phyloP scores from a whole-genome alignment of 805 yeast genomes.

The Wickerhamomyces chaumierensis region DNA sequence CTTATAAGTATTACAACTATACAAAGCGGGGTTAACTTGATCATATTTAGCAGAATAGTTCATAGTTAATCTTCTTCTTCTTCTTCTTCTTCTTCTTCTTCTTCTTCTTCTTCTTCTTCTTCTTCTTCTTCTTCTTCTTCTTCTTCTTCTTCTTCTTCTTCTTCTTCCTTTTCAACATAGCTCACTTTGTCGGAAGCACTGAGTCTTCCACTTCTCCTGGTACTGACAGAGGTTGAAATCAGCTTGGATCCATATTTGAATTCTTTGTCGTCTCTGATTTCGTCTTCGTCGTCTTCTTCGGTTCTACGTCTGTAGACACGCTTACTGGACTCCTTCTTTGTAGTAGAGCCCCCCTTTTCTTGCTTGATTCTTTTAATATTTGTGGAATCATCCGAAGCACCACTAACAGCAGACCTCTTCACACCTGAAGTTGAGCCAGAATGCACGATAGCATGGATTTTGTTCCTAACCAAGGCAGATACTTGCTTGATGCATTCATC shows the following conservation, averaged over 20 bases:
- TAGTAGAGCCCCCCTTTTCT: neutral
- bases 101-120: slow-evolving; percentile 5
- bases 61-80: too few species aligned
- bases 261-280: slow-evolving; percentile 6
- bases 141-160: slow-evolving; percentile 11
- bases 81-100: slow-evolving; percentile 1
- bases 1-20: too few species aligned
- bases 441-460: slow-evolving; percentile 19
- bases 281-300: slow-evolving; percentile 13
- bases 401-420: slow-evolving; percentile 10
- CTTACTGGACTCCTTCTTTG: neutral
- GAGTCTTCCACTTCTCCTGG: neutral
- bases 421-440: neutral
- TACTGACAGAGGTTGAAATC: slow-evolving; percentile 31
- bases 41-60: too few species aligned
- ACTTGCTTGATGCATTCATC: slow-evolving; percentile 32
- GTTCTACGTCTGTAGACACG: slow-evolving; percentile 1
- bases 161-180: slow-evolving; percentile 20
- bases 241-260: slow-evolving; percentile 15
- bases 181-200: slow-evolving; percentile 19
- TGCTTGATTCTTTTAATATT: neutral
- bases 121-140: slow-evolving; percentile 4
- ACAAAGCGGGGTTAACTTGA: too few species aligned
- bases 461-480: slow-evolving; percentile 19
- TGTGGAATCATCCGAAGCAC: slow-evolving; percentile 5